Evolutionary conservation across 2,329 filamentous ascomycete genomes (phyloP), one percentile per base, ranked within the genome.

Genomic region (Epichloe typhina): DNA sequence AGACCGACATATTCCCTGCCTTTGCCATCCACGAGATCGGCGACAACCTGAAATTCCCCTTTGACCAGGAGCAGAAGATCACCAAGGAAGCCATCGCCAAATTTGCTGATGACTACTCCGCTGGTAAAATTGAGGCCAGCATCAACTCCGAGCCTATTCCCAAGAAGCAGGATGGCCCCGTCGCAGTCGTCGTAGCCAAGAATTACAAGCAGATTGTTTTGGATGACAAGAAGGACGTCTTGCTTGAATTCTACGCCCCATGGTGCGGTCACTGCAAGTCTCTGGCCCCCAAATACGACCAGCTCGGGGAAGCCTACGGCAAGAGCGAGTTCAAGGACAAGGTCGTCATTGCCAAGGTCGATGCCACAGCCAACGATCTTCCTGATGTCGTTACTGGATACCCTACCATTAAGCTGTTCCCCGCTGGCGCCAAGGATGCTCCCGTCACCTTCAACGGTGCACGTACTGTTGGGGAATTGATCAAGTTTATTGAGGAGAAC

Each of bases 241-340:
- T 98, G 59, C 73, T 98, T 57, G 93, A 98, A 77, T 97, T 95
- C 76, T 98, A 98, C 75, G 93, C 93, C 53, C 93, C 93, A 57
- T 98, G 93, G 93, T 98, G 93, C 69, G 93, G 93, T 61, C 93
- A 98, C 82, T 98, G 93, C 88, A 97, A 97, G 82, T 90, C 82
- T 70, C 84, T 98, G 55, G 91, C 93, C 52, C 93, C 93, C 63
- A 84, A 95, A 70, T 98, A 96, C 71, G 93, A 98, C 57, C 88
- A 96, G 69, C 86, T 98, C 53, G 93, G 80, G 80, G 70, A 76
- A 53, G 76, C 82, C 53, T 96, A 88, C 73, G 76, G 81, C 80
- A 70, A 81, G 81, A 75, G 84, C 74, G 83, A 86, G 60, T 85
- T 83, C 72, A 86, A 86, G 69, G 77, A 83, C 73, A 83, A 88